Base-by-base conservation (phyloP, 768 basidiomycete species). In the Leucocoprinus sp. region DNA sequence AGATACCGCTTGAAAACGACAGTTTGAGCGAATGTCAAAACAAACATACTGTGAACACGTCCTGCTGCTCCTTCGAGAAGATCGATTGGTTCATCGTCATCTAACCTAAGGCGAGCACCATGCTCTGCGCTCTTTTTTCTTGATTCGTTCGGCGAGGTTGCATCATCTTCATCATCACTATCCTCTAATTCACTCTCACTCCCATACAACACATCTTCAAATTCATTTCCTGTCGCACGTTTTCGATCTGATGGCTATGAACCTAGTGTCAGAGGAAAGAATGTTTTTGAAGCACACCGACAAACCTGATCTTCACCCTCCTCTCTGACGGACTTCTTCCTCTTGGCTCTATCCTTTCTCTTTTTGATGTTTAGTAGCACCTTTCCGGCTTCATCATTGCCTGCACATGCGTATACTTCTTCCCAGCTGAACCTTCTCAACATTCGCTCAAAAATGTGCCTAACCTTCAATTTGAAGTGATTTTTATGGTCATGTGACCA, bases 401-500 rank as follows among this genome's bases (percentile, higher is more conserved):
- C 77, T 1, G 80, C 75, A 56, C 76, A 81, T 26, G 78, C 69
- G 57, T 86, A 79, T 1, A 99, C 79, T 35, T 84, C 84, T 31
- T 93, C 81, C 74, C 80, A 96, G 0, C 82, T 84, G 57, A 96
- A 96, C 51, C 92, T 76, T 51, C 95, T 71, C 52, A 98, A 75
- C 78, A 97, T 82, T 37, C 95, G 80, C 68, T 98, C 95, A 55
- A 98, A 93, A 53, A 98, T 93, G 62, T 98, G 93, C 35, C 91
- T 81, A 18, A 96, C 92, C 68, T 97, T 97, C 40, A 76, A 71
- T 63, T 98, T 98, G 80, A 99, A 98, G 60, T 97, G 96, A 57
- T 98, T 98, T 61, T 95, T 95, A 66, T 98, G 95, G 58, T 97
- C 93, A 58, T 96, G 92, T 4, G 91, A 90, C 92, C 96, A 95